Base-by-base conservation (phyloP, 2,329 filamentous ascomycete genomes). In the Microsporum audouinii region DNA sequence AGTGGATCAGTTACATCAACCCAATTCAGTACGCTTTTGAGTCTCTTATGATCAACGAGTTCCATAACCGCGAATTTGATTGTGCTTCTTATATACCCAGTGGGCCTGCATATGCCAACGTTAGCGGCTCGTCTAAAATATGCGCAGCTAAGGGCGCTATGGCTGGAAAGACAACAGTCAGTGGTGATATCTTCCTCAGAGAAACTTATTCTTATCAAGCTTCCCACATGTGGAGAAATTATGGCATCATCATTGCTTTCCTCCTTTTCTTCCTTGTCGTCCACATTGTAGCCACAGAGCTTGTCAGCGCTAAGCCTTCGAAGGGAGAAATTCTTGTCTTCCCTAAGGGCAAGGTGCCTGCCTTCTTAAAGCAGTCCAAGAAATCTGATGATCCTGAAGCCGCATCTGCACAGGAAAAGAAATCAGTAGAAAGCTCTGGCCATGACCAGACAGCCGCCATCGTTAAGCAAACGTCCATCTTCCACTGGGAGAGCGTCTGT, bases 401-500 rank as follows among this genome's bases (percentile, higher is more conserved):
- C 3, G 63, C 47, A 10, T 43, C 58, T 6, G 7, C 31, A 10
- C 31, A 63, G 5, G 59, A 64, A 34, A 64, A 63, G 29, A 55
- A 63, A 27, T 60, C 66, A 45, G 72, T 76, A 58, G 66, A 71
- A 23, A 61, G 66, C 31, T 64, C 71, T 5, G 69, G 75, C 6
- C 59, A 60, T 31, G 62, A 62, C 67, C 72, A 53, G 74, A 77
- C 2, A 23, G 63, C 58, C 31, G 60, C 63, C 1, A 62, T 65
- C 51, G 64, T 64, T 14, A 63, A 64, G 59, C 62, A 65, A 59
- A 65, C 61, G 1, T 88, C 88, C 27, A 84, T 91, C 63, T 95
- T 95, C 79, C 88, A 90, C 69, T 95, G 90, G 91, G 82, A 86
- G 65, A 81, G 92, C 67, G 86, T 95, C 1, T 91, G 87, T 75